Evolutionary conservation across 1,284 basidiomycete species (phyloP).

Genomic region (Cryptococcus sp.): DNA sequence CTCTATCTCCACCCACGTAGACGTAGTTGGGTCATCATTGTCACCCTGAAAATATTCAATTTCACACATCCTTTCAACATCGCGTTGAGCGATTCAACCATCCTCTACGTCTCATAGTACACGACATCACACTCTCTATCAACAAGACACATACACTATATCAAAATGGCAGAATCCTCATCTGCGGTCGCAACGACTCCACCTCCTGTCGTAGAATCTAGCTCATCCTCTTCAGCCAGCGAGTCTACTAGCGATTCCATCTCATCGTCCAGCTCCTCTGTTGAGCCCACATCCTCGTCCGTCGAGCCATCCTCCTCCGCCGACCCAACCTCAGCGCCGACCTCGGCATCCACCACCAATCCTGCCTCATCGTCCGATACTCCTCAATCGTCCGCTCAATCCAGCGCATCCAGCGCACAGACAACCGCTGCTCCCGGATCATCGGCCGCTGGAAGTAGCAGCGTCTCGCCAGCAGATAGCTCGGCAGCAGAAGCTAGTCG

Average conservation of each 20-base stretch:
- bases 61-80: too few species aligned
- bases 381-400: slow-evolving; percentile 8
- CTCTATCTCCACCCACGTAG: too few species aligned
- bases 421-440: neutral
- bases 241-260: neutral
- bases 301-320: slow-evolving; percentile 1
- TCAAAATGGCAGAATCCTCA: neutral
- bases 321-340: neutral
- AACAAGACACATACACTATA: too few species aligned
- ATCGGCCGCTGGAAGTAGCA: neutral
- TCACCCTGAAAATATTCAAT: too few species aligned
- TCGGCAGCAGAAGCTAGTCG: neutral
- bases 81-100: too few species aligned
- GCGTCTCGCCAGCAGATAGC: slow-evolving; percentile 2
- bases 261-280: neutral
- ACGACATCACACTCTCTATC: too few species aligned
- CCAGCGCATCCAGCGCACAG: slow-evolving; percentile 4
- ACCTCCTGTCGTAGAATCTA: neutral
- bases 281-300: slow-evolving; percentile 3
- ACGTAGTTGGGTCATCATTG: too few species aligned
- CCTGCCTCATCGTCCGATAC: slow-evolving; percentile 1
- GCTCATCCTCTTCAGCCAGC: slow-evolving; percentile 2
- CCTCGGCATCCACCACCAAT: neutral
- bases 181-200: neutral
- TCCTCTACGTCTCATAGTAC: too few species aligned